A percentile compares a stretch with the other conserved stretches of the same genome.
phyloP scores from a whole-genome alignment of 768 basidiomycete species.

The Nevesoporus exiguus region DNA sequence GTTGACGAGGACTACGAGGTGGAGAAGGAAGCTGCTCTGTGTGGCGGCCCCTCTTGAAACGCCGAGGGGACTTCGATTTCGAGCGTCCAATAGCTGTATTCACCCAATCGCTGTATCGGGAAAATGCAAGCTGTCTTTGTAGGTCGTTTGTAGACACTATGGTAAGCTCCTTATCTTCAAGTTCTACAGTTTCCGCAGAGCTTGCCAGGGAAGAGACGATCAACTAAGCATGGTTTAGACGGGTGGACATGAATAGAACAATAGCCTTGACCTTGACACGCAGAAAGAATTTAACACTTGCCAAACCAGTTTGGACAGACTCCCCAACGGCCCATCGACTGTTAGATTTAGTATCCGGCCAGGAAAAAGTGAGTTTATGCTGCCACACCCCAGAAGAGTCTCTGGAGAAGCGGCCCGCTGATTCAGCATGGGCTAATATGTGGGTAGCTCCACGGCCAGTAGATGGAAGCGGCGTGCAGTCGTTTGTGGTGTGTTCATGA shows the following conservation, averaged over 20 bases:
- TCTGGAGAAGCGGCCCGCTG: conserved; percentile 53
- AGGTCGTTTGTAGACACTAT: conserved; percentile 68
- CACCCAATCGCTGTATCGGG: conserved; percentile 51
- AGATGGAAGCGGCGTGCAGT: conserved; percentile 8
- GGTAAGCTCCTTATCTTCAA: conserved; percentile 62
- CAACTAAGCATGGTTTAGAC: conserved; percentile 32
- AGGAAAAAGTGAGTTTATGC: conserved; percentile 65
- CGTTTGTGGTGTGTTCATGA: conserved; percentile 13
- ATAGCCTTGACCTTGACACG: conserved; percentile 57
- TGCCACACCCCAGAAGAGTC: conserved; percentile 58
- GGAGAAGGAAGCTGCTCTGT: conserved; percentile 37
- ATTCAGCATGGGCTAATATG: conserved; percentile 55
- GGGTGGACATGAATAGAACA: conserved; percentile 6
- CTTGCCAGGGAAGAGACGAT: conserved; percentile 46
- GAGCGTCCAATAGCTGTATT: conserved; percentile 34
- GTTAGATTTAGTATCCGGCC: conserved; percentile 65
- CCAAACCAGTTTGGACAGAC: conserved; percentile 63
- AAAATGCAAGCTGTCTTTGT: conserved; percentile 61
- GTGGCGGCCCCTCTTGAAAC: conserved; percentile 34
- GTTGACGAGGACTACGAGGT: conserved; percentile 32
- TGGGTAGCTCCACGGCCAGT: conserved; percentile 39
- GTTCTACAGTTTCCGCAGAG: conserved; percentile 61
- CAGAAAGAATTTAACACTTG: conserved; percentile 65
- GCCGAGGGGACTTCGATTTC: conserved; percentile 58
- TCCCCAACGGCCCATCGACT: conserved; percentile 81